Evolutionary conservation across 352 stramenopile genomes (phyloP).

Genomic region (Phytophthora melonis): DNA sequence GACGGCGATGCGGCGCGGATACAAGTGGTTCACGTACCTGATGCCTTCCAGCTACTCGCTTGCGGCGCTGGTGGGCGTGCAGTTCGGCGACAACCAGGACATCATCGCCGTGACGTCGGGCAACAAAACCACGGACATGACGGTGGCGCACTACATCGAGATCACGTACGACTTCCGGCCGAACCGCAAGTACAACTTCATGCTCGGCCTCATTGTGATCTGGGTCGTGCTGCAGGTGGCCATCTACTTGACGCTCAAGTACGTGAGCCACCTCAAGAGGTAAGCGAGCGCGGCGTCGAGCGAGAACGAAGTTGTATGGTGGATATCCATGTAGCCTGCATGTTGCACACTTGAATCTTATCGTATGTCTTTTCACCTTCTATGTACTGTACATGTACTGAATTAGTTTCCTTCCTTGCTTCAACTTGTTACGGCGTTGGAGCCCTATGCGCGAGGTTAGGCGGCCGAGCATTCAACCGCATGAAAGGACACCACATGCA

Average conservation of each 20-base stretch:
- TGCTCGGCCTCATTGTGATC: background rate
- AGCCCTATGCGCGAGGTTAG: background rate
- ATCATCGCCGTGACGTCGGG: background rate
- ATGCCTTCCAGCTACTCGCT: conserved; percentile 6
- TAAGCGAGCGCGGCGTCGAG: conserved; percentile 48
- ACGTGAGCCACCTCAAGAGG: background rate
- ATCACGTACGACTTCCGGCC: background rate
- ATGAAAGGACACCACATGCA: background rate
- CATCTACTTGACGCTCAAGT: conserved; percentile 74
- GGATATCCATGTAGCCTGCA: background rate
- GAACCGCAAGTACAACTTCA: background rate
- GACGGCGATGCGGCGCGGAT: conserved; percentile 48
- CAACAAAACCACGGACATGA: background rate
- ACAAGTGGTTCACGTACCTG: conserved; percentile 70
- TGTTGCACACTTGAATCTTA: background rate
- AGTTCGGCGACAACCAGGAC: background rate
- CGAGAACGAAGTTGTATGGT: background rate
- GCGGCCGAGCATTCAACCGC: background rate
- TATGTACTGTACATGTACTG: too few species aligned
- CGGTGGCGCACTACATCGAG: background rate
- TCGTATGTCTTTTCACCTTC: background rate
- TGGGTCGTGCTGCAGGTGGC: conserved; percentile 8
- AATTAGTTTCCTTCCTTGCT: background rate
- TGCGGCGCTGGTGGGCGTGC: background rate
- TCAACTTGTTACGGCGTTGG: background rate